A percentile compares a stretch with the other conserved stretches of the same genome.
Evolutionary conservation across 352 stramenopile species (phyloP).

Genomic region (Phytopythium oedochilum): DNA sequence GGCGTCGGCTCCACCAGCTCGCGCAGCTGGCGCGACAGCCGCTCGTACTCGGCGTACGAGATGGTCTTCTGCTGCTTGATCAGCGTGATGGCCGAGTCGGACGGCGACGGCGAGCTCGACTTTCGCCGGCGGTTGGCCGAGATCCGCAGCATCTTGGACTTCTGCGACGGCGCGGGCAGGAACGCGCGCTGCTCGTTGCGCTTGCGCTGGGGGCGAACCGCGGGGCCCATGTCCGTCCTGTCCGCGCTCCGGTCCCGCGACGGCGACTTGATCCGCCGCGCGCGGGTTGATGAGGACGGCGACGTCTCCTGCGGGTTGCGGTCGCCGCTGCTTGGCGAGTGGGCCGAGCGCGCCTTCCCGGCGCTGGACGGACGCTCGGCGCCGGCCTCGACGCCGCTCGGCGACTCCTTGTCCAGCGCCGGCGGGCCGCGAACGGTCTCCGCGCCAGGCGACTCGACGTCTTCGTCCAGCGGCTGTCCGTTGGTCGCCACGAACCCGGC

Average conservation of each 20-base stretch:
- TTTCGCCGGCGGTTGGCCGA: slow-evolving; percentile 18
- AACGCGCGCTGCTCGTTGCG: slow-evolving; percentile 43
- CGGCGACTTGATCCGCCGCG: slow-evolving; percentile 10
- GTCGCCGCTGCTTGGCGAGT: not conserved
- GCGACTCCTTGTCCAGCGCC: not conserved
- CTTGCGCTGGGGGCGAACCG: slow-evolving; percentile 26
- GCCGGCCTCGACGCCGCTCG: not conserved
- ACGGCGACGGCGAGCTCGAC: slow-evolving; percentile 27
- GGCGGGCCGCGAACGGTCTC: slow-evolving; percentile 4
- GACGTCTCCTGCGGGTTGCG: slow-evolving; percentile 4
- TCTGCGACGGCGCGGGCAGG: slow-evolving; percentile 33
- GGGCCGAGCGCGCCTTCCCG: not conserved
- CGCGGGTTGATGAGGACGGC: not conserved
- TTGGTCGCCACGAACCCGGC: slow-evolving; percentile 3
- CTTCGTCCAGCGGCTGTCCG: slow-evolving; percentile 3
- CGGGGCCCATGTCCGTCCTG: slow-evolving; percentile 23
- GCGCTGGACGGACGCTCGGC: not conserved
- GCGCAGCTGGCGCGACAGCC: slow-evolving; percentile 53
- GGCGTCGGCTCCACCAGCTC: slow-evolving; percentile 63
- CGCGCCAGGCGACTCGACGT: not conserved
- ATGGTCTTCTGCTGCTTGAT: slow-evolving; percentile 81
- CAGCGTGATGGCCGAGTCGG: slow-evolving; percentile 45
- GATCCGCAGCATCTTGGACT: slow-evolving; percentile 43
- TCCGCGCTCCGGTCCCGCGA: slow-evolving; percentile 19
- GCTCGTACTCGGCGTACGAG: slow-evolving; percentile 71